Evolutionary conservation across 768 basidiomycete genomes (phyloP).

Genomic region (Cyclocybe cylindracea): DNA sequence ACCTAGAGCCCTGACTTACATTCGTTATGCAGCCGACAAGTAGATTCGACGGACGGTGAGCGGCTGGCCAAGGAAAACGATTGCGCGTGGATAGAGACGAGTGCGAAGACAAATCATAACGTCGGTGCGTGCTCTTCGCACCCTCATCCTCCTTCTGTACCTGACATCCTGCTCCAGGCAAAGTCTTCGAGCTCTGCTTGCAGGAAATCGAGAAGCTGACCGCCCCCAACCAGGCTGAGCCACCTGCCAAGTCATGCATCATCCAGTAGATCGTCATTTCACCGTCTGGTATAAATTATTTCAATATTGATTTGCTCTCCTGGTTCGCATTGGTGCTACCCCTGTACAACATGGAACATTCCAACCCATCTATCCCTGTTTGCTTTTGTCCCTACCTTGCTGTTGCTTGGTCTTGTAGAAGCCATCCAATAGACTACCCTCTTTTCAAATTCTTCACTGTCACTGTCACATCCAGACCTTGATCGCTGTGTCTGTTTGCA

Average conservation of each 20-base stretch:
- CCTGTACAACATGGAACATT: no score
- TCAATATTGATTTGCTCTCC: no score
- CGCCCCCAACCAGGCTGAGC: constrained; percentile 49
- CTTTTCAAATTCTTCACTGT: no score
- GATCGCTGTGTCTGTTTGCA: no score
- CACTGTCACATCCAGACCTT: no score
- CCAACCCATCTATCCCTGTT: no score
- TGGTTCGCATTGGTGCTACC: no score
- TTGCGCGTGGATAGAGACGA: constrained; percentile 86
- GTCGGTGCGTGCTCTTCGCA: constrained; percentile 63
- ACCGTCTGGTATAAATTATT: no score
- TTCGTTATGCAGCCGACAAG: constrained; percentile 57
- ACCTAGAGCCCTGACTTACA: constrained; percentile 22
- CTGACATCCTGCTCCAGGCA: constrained; percentile 42
- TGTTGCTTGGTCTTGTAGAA: no score
- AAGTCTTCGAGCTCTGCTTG: constrained; percentile 84
- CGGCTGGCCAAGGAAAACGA: constrained; percentile 70
- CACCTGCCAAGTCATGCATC: constrained; percentile 36
- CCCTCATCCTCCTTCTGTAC: neutral
- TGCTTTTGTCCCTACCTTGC: no score
- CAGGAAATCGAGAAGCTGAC: constrained; percentile 79
- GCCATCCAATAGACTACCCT: no score
- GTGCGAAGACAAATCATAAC: constrained; percentile 84
- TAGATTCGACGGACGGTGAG: constrained; percentile 72
- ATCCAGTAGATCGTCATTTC: constrained; percentile 34